These are phyloP conservation scores for Pestalotiopsis sp. DNA, from an alignment of 2,329 filamentous ascomycete genomes.

Conservation along the genomic window DNA sequence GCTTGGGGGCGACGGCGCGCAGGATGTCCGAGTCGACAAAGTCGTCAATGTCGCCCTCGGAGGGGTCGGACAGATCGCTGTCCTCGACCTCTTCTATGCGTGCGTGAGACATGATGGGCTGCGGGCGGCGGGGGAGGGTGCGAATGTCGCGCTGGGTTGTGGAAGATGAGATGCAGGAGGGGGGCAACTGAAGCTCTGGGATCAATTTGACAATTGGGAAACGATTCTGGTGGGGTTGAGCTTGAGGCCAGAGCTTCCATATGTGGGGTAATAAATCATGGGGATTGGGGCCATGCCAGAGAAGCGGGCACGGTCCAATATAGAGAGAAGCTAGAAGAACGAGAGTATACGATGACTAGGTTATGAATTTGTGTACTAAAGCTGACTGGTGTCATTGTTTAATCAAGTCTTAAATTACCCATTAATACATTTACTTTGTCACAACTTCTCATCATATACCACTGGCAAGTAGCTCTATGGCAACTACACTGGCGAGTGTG, in stretches of 20 bases:
- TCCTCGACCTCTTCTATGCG: conserved; percentile 91
- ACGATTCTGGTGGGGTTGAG: conserved; percentile 3
- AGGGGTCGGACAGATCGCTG: conserved; percentile 74
- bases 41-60: conserved; percentile 78
- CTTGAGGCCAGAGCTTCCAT: neutral
- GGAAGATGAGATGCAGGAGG: neutral
- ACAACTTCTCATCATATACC: too few species aligned
- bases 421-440: too few species aligned
- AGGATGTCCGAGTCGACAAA: conserved; percentile 60
- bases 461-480: too few species aligned
- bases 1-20: conserved; percentile 38
- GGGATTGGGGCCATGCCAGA: neutral
- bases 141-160: neutral
- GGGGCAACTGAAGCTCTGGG: neutral
- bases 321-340: neutral
- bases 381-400: too few species aligned
- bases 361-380: too few species aligned
- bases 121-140: neutral
- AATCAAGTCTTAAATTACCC: too few species aligned
- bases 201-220: neutral
- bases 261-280: neutral
- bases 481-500: too few species aligned
- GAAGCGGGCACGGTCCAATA: neutral
- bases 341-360: neutral
- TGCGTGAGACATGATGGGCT: conserved; percentile 72